phyloP scores from a whole-genome alignment of 441 rosid genomes.

The Populus trichocarpa region DNA sequence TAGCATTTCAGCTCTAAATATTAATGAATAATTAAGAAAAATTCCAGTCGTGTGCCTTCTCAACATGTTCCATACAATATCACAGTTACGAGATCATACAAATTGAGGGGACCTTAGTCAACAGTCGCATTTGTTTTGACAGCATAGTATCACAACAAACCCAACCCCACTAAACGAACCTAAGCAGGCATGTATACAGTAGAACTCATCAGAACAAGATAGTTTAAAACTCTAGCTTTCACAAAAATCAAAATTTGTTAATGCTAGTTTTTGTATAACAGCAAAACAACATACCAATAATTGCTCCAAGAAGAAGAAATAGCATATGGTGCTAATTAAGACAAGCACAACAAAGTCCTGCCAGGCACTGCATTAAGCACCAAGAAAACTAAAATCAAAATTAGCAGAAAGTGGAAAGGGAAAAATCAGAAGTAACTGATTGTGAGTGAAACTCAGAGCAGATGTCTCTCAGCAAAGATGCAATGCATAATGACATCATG shows the following conservation, averaged over 20 bases:
- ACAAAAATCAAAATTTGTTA: background rate
- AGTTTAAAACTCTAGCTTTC: background rate
- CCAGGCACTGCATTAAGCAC: conserved; percentile 73
- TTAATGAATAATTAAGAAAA: background rate
- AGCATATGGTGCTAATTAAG: conserved; percentile 84
- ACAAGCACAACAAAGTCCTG: conserved; percentile 95
- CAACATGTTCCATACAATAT: background rate
- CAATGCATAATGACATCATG: background rate
- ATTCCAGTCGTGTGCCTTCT: background rate
- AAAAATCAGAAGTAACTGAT: conserved; percentile 3
- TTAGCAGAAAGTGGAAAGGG: conserved; percentile 5
- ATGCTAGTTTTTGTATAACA: background rate
- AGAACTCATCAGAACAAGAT: background rate
- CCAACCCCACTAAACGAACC: background rate
- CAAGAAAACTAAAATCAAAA: conserved; percentile 10
- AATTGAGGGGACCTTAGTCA: background rate
- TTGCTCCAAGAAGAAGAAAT: conserved; percentile 98
- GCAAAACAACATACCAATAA: conserved; percentile 63
- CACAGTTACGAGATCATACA: background rate
- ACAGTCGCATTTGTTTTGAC: background rate
- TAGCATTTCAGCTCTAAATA: conserved; percentile 7
- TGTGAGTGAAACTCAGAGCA: background rate
- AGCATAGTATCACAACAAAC: background rate
- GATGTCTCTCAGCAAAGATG: background rate
- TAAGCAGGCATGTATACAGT: background rate